phyloP scores from a whole-genome alignment of 768 basidiomycete genomes.

The Pisolithus microcarpus region DNA sequence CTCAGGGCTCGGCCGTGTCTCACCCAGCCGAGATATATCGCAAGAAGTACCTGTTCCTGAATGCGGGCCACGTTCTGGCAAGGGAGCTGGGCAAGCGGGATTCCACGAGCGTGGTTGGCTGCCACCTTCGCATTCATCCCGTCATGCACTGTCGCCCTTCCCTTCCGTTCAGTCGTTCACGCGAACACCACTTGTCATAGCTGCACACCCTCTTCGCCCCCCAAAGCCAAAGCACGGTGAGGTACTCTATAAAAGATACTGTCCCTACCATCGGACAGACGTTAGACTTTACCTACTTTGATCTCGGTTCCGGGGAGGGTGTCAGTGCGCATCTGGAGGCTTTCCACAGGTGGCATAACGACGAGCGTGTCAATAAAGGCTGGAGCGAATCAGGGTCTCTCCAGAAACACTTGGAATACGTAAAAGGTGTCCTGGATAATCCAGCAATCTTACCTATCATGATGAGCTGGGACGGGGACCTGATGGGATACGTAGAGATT shows the following conservation, averaged over 20 bases:
- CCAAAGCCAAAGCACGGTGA: conserved; percentile 37
- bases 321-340: conserved; percentile 31
- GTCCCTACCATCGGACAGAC: conserved; percentile 28
- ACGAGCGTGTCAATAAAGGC: conserved; percentile 36
- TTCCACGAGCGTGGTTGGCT: conserved; percentile 28
- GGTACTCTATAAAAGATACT: conserved; percentile 33
- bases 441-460: conserved; percentile 35
- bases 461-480: conserved; percentile 40
- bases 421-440: conserved; percentile 30
- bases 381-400: conserved; percentile 43
- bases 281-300: conserved; percentile 25
- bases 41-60: conserved; percentile 31
- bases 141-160: conserved; percentile 21
- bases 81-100: conserved; percentile 35
- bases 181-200: conserved; percentile 37
- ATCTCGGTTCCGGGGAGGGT: conserved; percentile 12
- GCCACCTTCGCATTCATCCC: conserved; percentile 18
- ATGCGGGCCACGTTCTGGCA: conserved; percentile 43
- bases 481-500: conserved; percentile 40
- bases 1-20: conserved; percentile 29
- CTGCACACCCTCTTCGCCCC: conserved; percentile 47
- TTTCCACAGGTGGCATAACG: conserved; percentile 46
- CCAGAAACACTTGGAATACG: conserved; percentile 37
- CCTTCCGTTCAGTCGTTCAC: conserved; percentile 38
- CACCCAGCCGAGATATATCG: conserved; percentile 6